Base-by-base conservation (phyloP, 148 eudicot species). In the Persicaria maculosa region DNA sequence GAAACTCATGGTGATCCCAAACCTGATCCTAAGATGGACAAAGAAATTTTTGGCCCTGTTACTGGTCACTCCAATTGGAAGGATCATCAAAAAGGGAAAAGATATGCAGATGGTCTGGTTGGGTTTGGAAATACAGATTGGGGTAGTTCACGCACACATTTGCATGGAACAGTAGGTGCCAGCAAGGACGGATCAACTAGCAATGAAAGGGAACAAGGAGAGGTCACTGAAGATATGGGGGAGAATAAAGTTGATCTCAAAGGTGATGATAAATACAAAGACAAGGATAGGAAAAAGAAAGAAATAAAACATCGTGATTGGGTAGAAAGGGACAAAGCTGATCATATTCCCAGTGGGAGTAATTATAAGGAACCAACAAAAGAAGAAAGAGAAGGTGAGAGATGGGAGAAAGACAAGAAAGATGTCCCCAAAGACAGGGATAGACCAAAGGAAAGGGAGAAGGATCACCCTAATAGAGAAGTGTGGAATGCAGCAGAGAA, bases 241-340 rank as follows among this genome's bases (percentile, higher is more conserved):
- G 96, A 92, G 81, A 92, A 92, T 77, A 89, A 82, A 76, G 77
- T 90, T 68, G 99, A 91, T 79, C 50, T 76, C 48, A 95, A 85
- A 84, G 84, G 83, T 48, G 97, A 95, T 46, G 97, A 95, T 68
- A 92, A 85, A 68, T 82, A 80, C 79, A 95, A 89, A 78, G 98
- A 91, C 50, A 87, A 80, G 83, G 98, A 95, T 50, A 85, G 92
- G 83, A 95, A 90, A 71, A 80, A 90, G 80, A 92, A 92, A 83
- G 99, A 95, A 36, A 86, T 84, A 73, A 95, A 95, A 79, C 91
- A 90, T 70, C 84, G 88, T 74, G 97, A 92, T 31, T 89, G 91
- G 94, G 89, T 85, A 7, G 93, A 87, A 44, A 83, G 80, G 74
- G 93, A 90, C 58, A 90, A 92, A 82, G 86, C 62, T 84, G 98